Evolutionary conservation across 768 basidiomycete species (phyloP), one percentile per base, ranked within the genome.

Genomic region (Rhodotorula kratochvilovae): DNA sequence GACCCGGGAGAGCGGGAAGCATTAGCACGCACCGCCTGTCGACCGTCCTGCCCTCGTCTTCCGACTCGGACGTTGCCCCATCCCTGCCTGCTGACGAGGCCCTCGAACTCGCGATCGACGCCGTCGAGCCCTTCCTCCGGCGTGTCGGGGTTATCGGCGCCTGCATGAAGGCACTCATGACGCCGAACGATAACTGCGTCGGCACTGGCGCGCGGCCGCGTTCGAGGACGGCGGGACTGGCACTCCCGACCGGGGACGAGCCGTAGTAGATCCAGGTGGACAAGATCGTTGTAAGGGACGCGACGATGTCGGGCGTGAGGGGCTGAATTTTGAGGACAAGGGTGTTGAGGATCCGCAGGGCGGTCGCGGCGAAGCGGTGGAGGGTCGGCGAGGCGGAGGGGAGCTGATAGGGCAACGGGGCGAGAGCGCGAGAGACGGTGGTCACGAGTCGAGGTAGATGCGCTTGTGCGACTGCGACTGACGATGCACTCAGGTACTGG

Each of bases 201-300:
- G 39, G 23, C 11, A 25, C 61, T 4, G 43, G 33, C 12, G 36
- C 8, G 11, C 43, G 31, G 1, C 60, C 64, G 25, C 50, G 48
- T 12, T 19, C 66, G 31, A 16, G 11, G 1, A 57, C 61, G 29
- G 57, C 54, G 3, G 66, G 58, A 29, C 48, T 70, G 35, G 35
- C 58, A 5, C 2, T 29, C 0, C 65, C 61, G 3, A 12, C 2
- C 19, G 56, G 13, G 5, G 50, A 15, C 0, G 35, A n/a, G 1
- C 66, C 68, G 42, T 62, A 17, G n/a, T 70, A 64, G 12, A 53
- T n/a, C 73, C 73, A 74, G 35, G 48, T 54, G 8, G 43, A 54
- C 0, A 64, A n/a, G 16, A 57, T 2, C 4, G 51, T 11, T 1
- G 35, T 48, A 23, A 65, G 1, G 1, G 29, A 5, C 1, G 46